A percentile compares a stretch with the other conserved stretches of the same genome.
These are phyloP conservation scores for Prunus mongolica DNA, from an alignment of 306 rosid genomes.

Conservation along the genomic window DNA sequence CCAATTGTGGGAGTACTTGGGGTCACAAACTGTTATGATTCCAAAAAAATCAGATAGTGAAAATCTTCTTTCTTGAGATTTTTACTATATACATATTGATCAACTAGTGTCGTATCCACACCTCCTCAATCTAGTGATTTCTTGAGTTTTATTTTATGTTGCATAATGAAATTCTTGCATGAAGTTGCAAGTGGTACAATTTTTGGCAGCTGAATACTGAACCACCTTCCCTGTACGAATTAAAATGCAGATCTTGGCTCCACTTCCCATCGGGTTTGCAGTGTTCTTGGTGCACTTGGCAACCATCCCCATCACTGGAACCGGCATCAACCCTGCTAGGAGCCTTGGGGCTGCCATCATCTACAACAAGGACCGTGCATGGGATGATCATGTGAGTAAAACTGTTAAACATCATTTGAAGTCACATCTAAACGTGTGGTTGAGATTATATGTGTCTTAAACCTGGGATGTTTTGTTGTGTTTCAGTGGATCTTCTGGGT, in stretches of 20 bases:
- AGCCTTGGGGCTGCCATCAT: constrained; percentile 46
- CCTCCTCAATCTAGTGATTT: too few species aligned
- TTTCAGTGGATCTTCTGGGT: constrained; percentile 59
- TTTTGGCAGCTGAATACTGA: background rate
- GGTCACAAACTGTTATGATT: background rate
- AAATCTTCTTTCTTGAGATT: background rate
- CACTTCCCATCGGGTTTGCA: constrained; percentile 46
- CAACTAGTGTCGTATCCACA: too few species aligned
- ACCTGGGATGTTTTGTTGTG: background rate
- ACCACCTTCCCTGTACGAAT: background rate
- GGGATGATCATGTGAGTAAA: constrained; percentile 38
- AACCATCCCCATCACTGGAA: constrained; percentile 44
- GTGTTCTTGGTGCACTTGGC: constrained; percentile 47
- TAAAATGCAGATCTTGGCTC: constrained; percentile 39
- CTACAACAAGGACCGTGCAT: constrained; percentile 38
- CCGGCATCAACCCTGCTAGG: constrained; percentile 50
- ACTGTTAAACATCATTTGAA: background rate
- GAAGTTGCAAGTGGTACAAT: background rate
- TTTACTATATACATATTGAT: background rate
- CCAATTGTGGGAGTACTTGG: background rate
- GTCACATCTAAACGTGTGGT: background rate
- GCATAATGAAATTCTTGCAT: background rate
- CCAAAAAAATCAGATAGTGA: background rate
- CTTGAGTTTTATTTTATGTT: too few species aligned
- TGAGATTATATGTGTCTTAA: background rate